A percentile compares a stretch with the other conserved stretches of the same genome.
Conservation (phyloP, 2,329 filamentous ascomycete genomes). For the Xylariaceae sp. region DNA sequence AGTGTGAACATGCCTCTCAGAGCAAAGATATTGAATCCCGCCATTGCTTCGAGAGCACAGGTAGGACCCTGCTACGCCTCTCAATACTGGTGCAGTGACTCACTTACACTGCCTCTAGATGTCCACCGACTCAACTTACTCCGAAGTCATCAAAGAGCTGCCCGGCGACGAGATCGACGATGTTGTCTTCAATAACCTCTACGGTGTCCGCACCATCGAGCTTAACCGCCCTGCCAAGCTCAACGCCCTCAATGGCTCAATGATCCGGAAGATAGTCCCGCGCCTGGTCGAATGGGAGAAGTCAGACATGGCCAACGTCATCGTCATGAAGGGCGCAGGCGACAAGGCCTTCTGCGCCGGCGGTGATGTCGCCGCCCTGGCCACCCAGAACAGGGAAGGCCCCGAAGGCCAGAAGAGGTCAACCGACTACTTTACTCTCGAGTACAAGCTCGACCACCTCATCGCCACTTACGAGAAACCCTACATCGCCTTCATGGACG, state of each 20-base stretch:
- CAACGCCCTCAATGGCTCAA: conserved; percentile 89
- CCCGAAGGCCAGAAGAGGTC: conserved; percentile 69
- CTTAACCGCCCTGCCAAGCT: conserved; percentile 90
- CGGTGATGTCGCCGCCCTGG: conserved; percentile 81
- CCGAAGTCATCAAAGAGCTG: conserved; percentile 47
- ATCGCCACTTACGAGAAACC: conserved; percentile 93
- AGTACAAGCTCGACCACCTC: conserved; percentile 94
- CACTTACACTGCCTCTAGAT: conserved; percentile 28
- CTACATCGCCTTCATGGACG: conserved; percentile 93
- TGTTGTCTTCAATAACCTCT: conserved; percentile 85
- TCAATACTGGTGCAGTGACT: background rate
- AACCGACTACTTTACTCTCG: conserved; percentile 81
- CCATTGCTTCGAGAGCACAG: conserved; percentile 48
- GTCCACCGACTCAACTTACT: conserved; percentile 29
- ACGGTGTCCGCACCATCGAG: conserved; percentile 86
- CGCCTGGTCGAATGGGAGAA: conserved; percentile 90
- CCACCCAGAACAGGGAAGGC: conserved; percentile 65
- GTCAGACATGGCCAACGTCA: conserved; percentile 87
- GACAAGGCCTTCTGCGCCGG: conserved; percentile 86
- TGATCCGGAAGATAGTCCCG: conserved; percentile 91
- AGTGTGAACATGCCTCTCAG: conserved; percentile 69
- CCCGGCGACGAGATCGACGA: conserved; percentile 76
- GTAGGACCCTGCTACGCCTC: conserved; percentile 32
- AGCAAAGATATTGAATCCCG: conserved; percentile 66
- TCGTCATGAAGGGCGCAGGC: conserved; percentile 88